A percentile compares a stretch with the other conserved stretches of the same genome.
phyloP scores from a whole-genome alignment of 202 grass and related monocot species.

The Zizania palustris region DNA sequence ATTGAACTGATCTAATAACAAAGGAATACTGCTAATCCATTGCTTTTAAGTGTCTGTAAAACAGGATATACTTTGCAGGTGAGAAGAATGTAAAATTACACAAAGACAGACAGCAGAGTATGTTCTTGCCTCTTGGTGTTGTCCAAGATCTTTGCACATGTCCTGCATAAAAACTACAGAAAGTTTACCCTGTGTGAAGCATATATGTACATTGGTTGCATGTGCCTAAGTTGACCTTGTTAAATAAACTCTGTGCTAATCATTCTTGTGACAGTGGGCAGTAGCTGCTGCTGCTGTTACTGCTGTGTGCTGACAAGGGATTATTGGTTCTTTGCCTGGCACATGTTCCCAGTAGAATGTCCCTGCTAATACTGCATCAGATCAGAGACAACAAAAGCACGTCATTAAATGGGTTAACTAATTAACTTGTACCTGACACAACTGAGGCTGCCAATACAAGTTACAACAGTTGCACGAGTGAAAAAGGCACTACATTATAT shows the following conservation, averaged over 20 bases:
- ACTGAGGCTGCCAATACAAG: constrained; percentile 11
- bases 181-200: constrained; percentile 40
- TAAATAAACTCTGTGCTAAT: constrained; percentile 42
- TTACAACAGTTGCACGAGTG: not conserved
- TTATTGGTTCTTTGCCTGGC: constrained; percentile 27
- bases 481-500: not conserved
- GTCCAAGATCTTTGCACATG: constrained; percentile 46
- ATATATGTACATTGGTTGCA: constrained; percentile 34
- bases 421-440: constrained; percentile 15
- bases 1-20: constrained; percentile 16
- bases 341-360: constrained; percentile 60
- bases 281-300: constrained; percentile 44
- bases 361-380: constrained; percentile 26
- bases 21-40: not conserved
- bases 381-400: constrained; percentile 22
- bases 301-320: constrained; percentile 43
- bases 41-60: constrained; percentile 27
- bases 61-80: constrained; percentile 22
- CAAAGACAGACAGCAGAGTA: constrained; percentile 20
- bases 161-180: constrained; percentile 32
- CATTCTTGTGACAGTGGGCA: constrained; percentile 50
- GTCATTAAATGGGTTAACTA: constrained; percentile 42
- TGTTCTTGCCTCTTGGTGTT: constrained; percentile 36
- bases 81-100: constrained; percentile 1
- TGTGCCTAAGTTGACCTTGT: constrained; percentile 60